Conservation (phyloP, 148 eudicot species). For the Persicaria maculosa region DNA sequence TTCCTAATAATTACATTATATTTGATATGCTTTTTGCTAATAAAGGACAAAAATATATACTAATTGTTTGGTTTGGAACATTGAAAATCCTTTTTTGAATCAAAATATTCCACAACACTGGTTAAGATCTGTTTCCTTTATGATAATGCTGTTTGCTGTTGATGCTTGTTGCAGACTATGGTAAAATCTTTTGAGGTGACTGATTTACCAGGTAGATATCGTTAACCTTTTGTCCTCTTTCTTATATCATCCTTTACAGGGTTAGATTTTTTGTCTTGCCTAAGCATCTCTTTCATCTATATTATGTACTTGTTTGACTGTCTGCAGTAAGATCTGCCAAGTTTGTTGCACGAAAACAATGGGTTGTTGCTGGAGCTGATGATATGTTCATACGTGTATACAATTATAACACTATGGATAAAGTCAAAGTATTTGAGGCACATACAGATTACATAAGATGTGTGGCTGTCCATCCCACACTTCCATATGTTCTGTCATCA, state of each 20-base stretch:
- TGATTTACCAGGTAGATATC: constrained; percentile 44
- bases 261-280: not conserved
- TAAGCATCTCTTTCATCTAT: not conserved
- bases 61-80: not conserved
- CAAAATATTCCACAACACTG: not conserved
- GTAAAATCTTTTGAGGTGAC: constrained; percentile 65
- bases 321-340: constrained; percentile 32
- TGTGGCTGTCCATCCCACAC: constrained; percentile 73
- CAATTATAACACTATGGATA: constrained; percentile 58
- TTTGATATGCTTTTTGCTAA: not conserved
- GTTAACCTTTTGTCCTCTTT: not conserved
- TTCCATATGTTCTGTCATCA: constrained; percentile 60
- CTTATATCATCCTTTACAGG: not conserved
- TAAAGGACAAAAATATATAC: not conserved
- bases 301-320: constrained; percentile 5
- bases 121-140: not conserved
- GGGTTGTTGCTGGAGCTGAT: constrained; percentile 36
- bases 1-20: not conserved
- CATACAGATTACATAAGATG: constrained; percentile 73
- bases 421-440: constrained; percentile 58
- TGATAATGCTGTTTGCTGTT: not conserved
- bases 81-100: not conserved
- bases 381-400: constrained; percentile 38
- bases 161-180: constrained; percentile 38
- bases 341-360: constrained; percentile 30